Base-by-base conservation (phyloP, 352 stramenopile species). In the Blastocystis sp. region DNA sequence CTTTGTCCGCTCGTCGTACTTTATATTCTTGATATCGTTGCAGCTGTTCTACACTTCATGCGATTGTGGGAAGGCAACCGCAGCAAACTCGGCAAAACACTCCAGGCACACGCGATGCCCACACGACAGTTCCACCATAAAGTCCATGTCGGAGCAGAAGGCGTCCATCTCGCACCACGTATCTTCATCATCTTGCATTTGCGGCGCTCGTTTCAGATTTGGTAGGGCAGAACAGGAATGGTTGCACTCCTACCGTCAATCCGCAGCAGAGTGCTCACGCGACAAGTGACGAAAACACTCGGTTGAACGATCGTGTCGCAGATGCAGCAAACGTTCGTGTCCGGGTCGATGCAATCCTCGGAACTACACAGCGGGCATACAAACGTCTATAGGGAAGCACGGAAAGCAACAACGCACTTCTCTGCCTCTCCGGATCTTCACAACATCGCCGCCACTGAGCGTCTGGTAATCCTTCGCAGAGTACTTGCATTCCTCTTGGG, bases 81-180 rank as follows among this genome's bases (percentile, higher is more conserved):
- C 74, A n/a, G 74, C 74, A 48, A 69, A 84, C 40, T 64, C 57
- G 0, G 74, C 38, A 70, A 84, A 84, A 48, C 74, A 84, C 45
- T 64, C 74, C 9, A 84, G 34, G 69, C 74, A 84, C 17, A 84
- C 34, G 1, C 57, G 48, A 68, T 84, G 74, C 21, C 74, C 74
- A 48, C 74, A 84, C 6, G 74, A 84, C 14, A 84, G 74, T 24
- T 84, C 74, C 11, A 84, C 52, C 74, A 84, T 84, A 84, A 84
- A 84, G 24, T 40, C 48, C 74, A 84, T 84, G 34, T 84, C 74
- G 9, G 52, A 24, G 42, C 74, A 84, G 45, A 84, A 84, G n/a
- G 74, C 74, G 3, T 84, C 74, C 74, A 84, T 84, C 60, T 84
- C 74, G 61, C 74, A 84, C 74, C 74, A 84, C 7, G 65, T 59